phyloP scores from a whole-genome alignment of 495 filamentous ascomycete species.

The Neurospora tetrasperma region DNA sequence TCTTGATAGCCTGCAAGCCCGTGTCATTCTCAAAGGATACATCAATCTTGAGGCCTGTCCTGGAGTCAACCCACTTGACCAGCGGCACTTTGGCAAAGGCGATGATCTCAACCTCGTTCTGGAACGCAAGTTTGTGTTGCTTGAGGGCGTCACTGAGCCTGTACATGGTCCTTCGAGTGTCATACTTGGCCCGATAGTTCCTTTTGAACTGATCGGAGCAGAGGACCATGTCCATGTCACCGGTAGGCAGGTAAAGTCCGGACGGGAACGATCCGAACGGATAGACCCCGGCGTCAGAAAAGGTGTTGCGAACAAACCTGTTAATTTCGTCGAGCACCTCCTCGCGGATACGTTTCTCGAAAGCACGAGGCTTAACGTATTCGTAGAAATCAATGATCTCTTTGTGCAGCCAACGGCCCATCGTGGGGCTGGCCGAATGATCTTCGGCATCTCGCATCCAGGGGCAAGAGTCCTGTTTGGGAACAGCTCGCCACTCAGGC shows the following conservation, averaged over 20 bases:
- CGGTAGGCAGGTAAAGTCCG: conserved; percentile 80
- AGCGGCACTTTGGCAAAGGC: conserved; percentile 74
- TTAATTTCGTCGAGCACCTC: conserved; percentile 57
- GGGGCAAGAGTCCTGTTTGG: conserved; percentile 40
- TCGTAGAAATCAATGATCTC: conserved; percentile 84
- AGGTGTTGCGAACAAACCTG: conserved; percentile 38
- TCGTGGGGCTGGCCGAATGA: conserved; percentile 35
- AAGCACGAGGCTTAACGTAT: conserved; percentile 64
- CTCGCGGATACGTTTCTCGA: conserved; percentile 62
- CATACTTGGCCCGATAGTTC: conserved; percentile 25
- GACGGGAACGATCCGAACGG: conserved; percentile 88
- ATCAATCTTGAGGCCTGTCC: conserved; percentile 71
- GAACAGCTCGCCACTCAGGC: conserved; percentile 43
- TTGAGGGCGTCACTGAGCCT: conserved; percentile 43
- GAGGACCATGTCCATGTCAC: conserved; percentile 89
- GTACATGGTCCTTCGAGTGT: conserved; percentile 26
- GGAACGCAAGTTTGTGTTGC: conserved; percentile 35
- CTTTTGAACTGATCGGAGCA: conserved; percentile 52
- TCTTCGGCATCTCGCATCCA: conserved; percentile 42
- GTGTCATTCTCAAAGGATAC: conserved; percentile 88
- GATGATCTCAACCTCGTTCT: conserved; percentile 52
- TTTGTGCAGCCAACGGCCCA: conserved; percentile 58
- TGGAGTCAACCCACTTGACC: conserved; percentile 73
- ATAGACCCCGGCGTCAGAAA: conserved; percentile 47
- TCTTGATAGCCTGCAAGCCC: conserved; percentile 66